Evolutionary conservation across 306 rosid genomes (phyloP), one percentile per base, ranked within the genome.

Genomic region (Fragaria ananassa): DNA sequence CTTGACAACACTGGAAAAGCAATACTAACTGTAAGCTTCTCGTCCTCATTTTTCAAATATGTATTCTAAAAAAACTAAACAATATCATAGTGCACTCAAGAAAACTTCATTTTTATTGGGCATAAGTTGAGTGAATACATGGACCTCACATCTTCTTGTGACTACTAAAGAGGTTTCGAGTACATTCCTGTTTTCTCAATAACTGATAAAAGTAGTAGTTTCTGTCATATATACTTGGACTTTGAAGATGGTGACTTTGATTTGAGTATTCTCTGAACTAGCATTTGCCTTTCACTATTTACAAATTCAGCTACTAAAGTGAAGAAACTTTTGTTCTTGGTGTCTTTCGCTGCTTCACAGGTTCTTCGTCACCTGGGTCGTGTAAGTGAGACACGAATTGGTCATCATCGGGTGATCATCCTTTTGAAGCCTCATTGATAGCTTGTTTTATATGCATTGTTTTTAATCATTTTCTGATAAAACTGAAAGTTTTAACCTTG

Each of bases 341-440:
- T 70, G 35, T 21, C 58, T 54, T 68, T 23, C 75, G 83, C 51
- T 39, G 41, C 65, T 76, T n/a, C 57, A 61, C 89, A 94, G 98
- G 98, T 94, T 78, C 95, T 94, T 79, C 96, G 95, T 65, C 98
- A 94, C 86, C 95, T 94, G 57, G 96, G 98, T 31, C 96, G 97
- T 34, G 82, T 92, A 71, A 94, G 74, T 25, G 98, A 95, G 85
- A 83, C 90, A 83, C 93, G 96, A 42, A 74, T 90, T 39, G 96
- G 97, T 35, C 92, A 87, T 85, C 88, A 92, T 61, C 96, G 98
- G 27, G 86, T 95, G 77, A 85, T 92, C 63, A 84, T 89, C 74
- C 83, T 92, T 5, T 80, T 86, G 58, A 95, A 86, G 87, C 97
- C 92, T 41, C 87, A 86, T 51, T 89, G 79, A 85, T 56, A 13